phyloP scores from a whole-genome alignment of 129 eudicot species.

The Escallonia herrerae region DNA sequence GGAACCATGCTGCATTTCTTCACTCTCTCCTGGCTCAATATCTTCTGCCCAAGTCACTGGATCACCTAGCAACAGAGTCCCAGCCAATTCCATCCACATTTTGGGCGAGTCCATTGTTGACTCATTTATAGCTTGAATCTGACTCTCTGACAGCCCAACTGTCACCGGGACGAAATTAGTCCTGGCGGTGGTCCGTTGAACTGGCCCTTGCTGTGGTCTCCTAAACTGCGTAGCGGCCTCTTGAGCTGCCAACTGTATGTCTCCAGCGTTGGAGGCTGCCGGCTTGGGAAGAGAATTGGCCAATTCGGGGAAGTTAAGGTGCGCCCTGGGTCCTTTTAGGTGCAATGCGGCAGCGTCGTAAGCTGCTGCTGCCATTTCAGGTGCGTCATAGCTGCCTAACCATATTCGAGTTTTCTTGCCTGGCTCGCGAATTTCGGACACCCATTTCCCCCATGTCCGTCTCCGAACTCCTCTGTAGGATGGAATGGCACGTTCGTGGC shows the following conservation, averaged over 20 bases:
- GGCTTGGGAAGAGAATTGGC: slow-evolving; percentile 21
- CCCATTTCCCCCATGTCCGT: slow-evolving; percentile 48
- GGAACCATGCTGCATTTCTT: background rate
- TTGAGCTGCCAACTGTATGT: slow-evolving; percentile 31
- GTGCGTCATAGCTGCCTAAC: slow-evolving; percentile 33
- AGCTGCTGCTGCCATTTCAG: slow-evolving; percentile 42
- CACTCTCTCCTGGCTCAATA: background rate
- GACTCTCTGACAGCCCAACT: slow-evolving; percentile 21
- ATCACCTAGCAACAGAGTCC: background rate
- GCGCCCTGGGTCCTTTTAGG: slow-evolving; percentile 16
- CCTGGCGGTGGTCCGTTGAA: background rate
- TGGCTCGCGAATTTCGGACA: slow-evolving; percentile 35
- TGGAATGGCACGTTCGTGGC: no score
- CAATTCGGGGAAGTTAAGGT: slow-evolving; percentile 32
- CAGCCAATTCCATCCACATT: slow-evolving; percentile 18
- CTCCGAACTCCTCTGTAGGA: slow-evolving; percentile 25
- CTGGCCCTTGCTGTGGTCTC: background rate
- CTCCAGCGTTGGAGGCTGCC: slow-evolving; percentile 3
- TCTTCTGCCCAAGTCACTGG: background rate
- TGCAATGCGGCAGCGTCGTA: slow-evolving; percentile 32
- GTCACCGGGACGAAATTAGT: background rate
- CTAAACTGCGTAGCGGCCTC: slow-evolving; percentile 20
- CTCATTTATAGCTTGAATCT: slow-evolving; percentile 34
- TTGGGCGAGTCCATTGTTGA: slow-evolving; percentile 33
- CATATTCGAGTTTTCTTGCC: slow-evolving; percentile 31